Base-by-base conservation (phyloP, 108 stramenopile species). In the Skeletonema potamos region DNA sequence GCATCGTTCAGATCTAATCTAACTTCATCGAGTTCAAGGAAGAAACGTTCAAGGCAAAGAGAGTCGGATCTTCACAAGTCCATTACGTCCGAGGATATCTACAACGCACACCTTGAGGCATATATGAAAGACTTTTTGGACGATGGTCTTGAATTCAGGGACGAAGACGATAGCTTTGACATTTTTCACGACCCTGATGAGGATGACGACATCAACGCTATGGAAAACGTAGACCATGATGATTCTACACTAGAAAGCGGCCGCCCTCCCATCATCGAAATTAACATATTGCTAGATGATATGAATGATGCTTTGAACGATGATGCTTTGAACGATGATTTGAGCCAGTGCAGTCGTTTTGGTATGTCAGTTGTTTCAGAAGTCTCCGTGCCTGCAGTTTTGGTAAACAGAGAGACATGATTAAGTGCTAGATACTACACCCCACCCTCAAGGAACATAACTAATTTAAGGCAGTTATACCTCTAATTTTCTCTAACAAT, bases 171-270 rank as follows among this genome's bases (percentile, higher is more conserved):
- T 27, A 32, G 43, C 24, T 66, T 66, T 18, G 66, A 66, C 54
- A 59, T 68, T 12, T 76, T 68, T 17, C 43, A 62, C 7, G 75
- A 76, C 39, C 75, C 75, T 22, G 60, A 69, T 24, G 55, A 59
- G 34, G 58, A 37, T 11, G 11, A 12, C 36, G 11, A 12, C 8
- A 9, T 46, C 8, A 62, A 76, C n/a, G n/a, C n/a, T n/a, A n/a
- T n/a, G 29, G 44, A 46, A 46, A 17, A 18, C 17, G 17, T 1
- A 46, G 20, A 46, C 2, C 4, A 3, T 6, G 18, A 46, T 5
- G 44, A 10, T 11, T 37, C 10, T 12, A 13, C 11, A 37, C 36
- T 2, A 2, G 36, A 37, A 10, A 12, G 36, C 12, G 36, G 30
- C 6, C 30, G 11, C 12, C 36, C 36, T 12, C 36, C 36, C 10